Percentiles rank a stretch among this genome's conserved stretches.
phyloP scores from a whole-genome alignment of 1,139 yeast species.

The Pichia sp. region DNA sequence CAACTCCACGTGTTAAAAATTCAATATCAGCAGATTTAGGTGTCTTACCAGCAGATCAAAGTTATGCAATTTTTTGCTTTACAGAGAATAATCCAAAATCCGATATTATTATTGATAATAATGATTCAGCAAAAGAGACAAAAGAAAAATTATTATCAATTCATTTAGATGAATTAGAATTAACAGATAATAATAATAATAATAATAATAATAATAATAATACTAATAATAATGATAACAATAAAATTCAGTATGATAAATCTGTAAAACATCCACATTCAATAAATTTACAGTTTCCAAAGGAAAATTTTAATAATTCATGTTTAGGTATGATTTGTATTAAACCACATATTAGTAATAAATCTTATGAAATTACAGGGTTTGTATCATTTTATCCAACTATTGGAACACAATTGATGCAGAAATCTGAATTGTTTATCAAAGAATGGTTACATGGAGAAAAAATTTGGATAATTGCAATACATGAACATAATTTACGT shows the following conservation, averaged over 20 bases:
- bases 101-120: not conserved
- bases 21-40: conserved; percentile 33
- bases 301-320: conserved; percentile 11
- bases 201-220: no score
- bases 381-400: conserved; percentile 46
- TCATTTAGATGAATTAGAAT: no score
- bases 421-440: conserved; percentile 18
- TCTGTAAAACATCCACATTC: not conserved
- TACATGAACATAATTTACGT: conserved; percentile 45
- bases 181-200: no score
- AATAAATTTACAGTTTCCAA: conserved; percentile 2
- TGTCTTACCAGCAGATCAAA: conserved; percentile 14
- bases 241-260: conserved; percentile 1
- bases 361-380: conserved; percentile 39
- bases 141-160: conserved; percentile 28
- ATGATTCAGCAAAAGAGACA: conserved; percentile 10
- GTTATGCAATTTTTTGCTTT: conserved; percentile 17
- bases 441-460: conserved; percentile 8
- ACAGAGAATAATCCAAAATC: conserved; percentile 11
- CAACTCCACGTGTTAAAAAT: conserved; percentile 37
- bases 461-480: conserved; percentile 36
- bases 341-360: conserved; percentile 26
- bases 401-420: conserved; percentile 34
- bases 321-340: conserved; percentile 42
- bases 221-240: conserved; percentile 6